Evolutionary conservation across 345 rosid species (phyloP), one percentile per base, ranked within the genome.

Genomic region (Arabidopsis suecica): DNA sequence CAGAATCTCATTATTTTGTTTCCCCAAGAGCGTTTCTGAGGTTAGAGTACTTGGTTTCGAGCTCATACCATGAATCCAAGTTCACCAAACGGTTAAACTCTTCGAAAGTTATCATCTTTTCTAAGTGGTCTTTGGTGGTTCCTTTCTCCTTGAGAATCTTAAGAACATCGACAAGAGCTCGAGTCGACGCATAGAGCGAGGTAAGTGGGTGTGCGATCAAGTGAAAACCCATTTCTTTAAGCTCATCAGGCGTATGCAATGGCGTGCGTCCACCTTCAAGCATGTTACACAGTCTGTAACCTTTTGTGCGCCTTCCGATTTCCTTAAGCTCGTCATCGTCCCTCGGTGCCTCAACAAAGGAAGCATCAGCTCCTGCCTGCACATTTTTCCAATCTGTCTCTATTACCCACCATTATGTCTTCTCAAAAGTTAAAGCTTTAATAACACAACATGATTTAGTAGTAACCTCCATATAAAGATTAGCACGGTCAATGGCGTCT

Each of bases 211-310:
- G 69, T 68, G 70, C 72, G 16, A 78, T 66, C 64, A 72, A 62
- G 33, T 83, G 82, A 64, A 85, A 87, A 0, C 87, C 84, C 87
- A 85, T 82, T 28, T 68, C 85, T 60, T 79, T 85, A 54, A 85
- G 83, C 82, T 87, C 86, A 73, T 85, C 80, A n/a, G 88, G 87
- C 0, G 78, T 63, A 65, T 79, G 88, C 76, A 87, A 71, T 1
- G 87, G 87, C 3, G 89, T 85, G 3, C 72, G 67, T 18, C 91
- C 88, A 20, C 89, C 86, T 85, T 84, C 89, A 53, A 84, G 60
- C 89, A 84, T 81, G 72, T 87, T 85, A 58, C 88, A 85, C 11
- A 81, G 73, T 63, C 86, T 73, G 56, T 78, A 85, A 5, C 83
- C 89, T 36, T 81, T 87, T 45, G 86, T 81, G 6, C 58, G 70